Base-by-base conservation (phyloP, 2,329 filamentous ascomycete genomes). In the Hymenoscyphus scutula region DNA sequence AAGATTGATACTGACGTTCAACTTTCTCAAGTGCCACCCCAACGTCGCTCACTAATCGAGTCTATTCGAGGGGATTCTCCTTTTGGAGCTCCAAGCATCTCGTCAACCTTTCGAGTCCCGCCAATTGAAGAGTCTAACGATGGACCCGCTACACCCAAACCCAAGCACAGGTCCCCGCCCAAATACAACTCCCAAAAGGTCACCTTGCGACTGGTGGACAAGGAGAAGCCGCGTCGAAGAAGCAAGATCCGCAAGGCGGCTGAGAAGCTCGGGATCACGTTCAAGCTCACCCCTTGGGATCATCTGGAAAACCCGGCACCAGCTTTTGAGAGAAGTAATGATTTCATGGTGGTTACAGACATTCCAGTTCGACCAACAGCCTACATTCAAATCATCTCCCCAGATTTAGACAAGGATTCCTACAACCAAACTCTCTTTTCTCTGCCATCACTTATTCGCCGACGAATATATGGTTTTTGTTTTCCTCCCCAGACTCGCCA, bases 401-500 rank as follows among this genome's bases (percentile, higher is more conserved):
- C 45, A 13, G n/a, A 32, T 19, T 17, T 27, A 29, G 38, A 55
- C 23, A 37, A 19, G 7, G 32, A 13, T 56, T 23, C 48, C 19
- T 8, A 27, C 10, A 15, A 34, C 11, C 30, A 30, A 19, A 32
- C 23, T 27, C 56, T 72, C 1, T 71, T 67, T 32, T 45, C 29
- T 3, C 51, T 74, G 2, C 67, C 67, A 3, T 19, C 58, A 1
- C 53, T 34, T 3, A n/a, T 72, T 38, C 68, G 71, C 37, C 62
- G 62, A 25, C 59, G 59, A 37, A 72, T 74, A n/a, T 74, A 71
- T 56, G 51, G 55, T 19, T 65, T 67, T 41, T 68, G 69, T 57
- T 71, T 74, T 30, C 64, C 67, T 6, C 19, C 58, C 1, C 67
- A 68, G n/a, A 3, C 37, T 11, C 64, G 66, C 15, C 71, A 66